Evolutionary conservation across 371 early-diverging fungal species (phyloP), one percentile per base, ranked within the genome.

Genomic region (Rhizopus arrhizus): DNA sequence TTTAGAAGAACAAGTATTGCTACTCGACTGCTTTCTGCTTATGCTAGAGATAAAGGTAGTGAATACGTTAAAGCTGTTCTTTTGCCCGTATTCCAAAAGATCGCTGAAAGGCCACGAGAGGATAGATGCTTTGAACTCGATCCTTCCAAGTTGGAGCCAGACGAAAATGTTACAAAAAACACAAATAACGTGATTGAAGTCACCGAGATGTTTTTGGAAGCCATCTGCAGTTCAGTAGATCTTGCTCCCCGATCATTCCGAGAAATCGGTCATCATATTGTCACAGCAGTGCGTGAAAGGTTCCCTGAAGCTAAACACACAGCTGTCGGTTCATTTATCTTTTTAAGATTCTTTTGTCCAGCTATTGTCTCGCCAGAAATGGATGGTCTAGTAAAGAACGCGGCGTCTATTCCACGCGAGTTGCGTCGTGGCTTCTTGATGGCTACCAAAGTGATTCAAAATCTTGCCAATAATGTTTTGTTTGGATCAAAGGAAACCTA

Each of bases 371-470:
- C 93, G 0, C 96, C 97, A 2, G 88, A 88, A 51, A 72, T 73
- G 0, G 82, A 82, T 54, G 81, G 80, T 6, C 53, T 85, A 42
- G 54, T 81, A 16, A 67, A 66, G 43, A 59, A 35, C 31, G 67
- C 75, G 0, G 45, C 55, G 6, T 64, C 65, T 0, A 58, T 67
- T 31, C 57, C 73, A 8, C 59, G 68, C 13, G 77, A 81, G 31
- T 73, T 74, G 36, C 87, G 91, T 12, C 87, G 96, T 47, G 95
- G 95, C 5, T 71, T 94, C 51, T 74, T 96, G 38, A 76, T 96
- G 45, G 89, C 90, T 40, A 92, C 95, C n/a, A 97, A 97, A 69
- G 90, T 95, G 8, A 92, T 95, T 51, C 95, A 95, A 63, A 96
- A 95, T 63, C 68, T 97, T 61, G 94, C 95, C 31, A 97, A 97